Evolutionary conservation across 495 filamentous ascomycete genomes (phyloP), one percentile per base, ranked within the genome.

Genomic region (Ramalina intermedia): DNA sequence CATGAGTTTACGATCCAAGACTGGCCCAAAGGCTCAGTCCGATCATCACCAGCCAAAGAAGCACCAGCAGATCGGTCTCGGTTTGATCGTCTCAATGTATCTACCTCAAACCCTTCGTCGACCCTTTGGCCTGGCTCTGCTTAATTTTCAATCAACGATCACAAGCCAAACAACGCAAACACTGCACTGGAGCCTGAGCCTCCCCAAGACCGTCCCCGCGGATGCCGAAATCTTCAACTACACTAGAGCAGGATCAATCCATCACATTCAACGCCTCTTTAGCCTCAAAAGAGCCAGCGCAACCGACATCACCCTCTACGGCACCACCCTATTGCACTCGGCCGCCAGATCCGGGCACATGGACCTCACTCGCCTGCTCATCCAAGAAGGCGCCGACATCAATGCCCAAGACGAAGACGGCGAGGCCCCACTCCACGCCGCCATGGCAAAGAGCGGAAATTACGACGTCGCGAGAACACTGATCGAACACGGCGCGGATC

Each of bases 381-480:
- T 52, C 13, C 43, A 47, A 52, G 50, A 47, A 41, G 51, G 41
- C 36, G 45, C 52, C 49, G 58, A 46, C 36, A 41, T 51, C 52
- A 58, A 56, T 54, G 47, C 46, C 43, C 50, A 57, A 23, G 58
- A 50, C 6, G 48, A 54, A 11, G 56, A 52, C 41, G 50, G 50
- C 16, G 50, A 52, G 35, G 41, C 50, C 9, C 50, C 50, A 21
- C 50, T 52, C 17, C 50, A 52, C 42, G 37, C 43, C 0, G 50
- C 50, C 4, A 47, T 52, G 50, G 43, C 37, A 26, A 48, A 7
- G 17, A 35, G 23, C 13, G 44, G 47, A 36, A 52, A 52, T 38
- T 52, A 52, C 23, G 23, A 52, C 36, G 26, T 47, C 35, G 44
- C 50, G 13, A 29, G 50, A 36, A 47, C 23, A 2, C 47, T 52